Base-by-base conservation (phyloP, 2,329 filamentous ascomycete genomes). In the Bisporella sp. region DNA sequence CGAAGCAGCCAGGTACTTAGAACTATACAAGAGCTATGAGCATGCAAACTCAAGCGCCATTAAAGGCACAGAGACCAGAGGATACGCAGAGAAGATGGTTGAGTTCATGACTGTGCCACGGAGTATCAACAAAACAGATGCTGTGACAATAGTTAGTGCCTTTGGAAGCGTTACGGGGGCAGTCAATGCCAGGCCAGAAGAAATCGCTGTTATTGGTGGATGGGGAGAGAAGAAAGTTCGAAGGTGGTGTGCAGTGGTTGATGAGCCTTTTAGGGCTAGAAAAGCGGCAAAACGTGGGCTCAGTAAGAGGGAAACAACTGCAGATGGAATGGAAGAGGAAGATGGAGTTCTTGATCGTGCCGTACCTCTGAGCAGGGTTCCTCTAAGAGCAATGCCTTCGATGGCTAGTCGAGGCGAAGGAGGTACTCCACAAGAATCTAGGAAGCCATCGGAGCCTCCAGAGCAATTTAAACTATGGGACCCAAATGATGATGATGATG, bases 181-280 rank as follows among this genome's bases (percentile, higher is more conserved):
- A 0, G 76, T 97, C 52, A 96, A 96, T 66, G 92, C 90, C 1
- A 79, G 86, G 42, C 81, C 88, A 0, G 93, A 97, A 65, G 87
- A 95, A 67, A 78, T 99, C 35, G 81, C 83, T 11, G 73, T 88
- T 55, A 82, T 99, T n/a, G 79, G 84, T 31, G 93, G 93, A 1
- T 99, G 91, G 91, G 93, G 93, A 33, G 89, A 95, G 69, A 90
- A 89, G 71, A 99, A 99, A 69, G 89, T 96, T 28, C 85, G 87
- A 68, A 80, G 82, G 51, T 97, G 92, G 92, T 85, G 79, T 58
- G 78, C 75, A 50, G 85, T 87, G 7, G 86, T 96, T 1, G 80
- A 89, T 53, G 90, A 95, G 68, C 89, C 89, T 0, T 96, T 97
- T 61, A 74, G 89, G 51, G 81, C 85, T 5, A 81, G 83, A 60